Conservation (phyloP, 1,284 basidiomycete genomes). For the Boletellus sp. region DNA sequence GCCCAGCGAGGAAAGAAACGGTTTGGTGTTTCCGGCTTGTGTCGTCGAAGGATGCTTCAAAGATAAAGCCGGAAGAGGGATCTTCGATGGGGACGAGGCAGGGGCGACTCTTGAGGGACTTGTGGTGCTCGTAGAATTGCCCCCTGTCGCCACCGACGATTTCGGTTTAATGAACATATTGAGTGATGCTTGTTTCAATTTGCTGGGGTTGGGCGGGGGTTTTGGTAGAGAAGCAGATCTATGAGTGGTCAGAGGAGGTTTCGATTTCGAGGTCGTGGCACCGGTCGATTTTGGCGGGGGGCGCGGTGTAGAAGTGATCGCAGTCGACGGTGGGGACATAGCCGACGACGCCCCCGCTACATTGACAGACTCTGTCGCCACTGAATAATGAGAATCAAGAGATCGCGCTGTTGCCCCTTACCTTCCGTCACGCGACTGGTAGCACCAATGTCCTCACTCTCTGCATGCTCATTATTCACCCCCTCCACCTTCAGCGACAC, state of each 20-base stretch:
- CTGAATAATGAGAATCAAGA: not conserved
- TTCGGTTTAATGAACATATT: constrained; percentile 22
- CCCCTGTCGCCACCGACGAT: not conserved
- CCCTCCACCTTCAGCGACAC: constrained; percentile 25
- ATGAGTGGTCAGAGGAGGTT: not conserved
- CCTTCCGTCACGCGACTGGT: constrained; percentile 3
- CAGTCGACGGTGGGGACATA: constrained; percentile 1
- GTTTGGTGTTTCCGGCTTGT: constrained; percentile 5
- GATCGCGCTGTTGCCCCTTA: not conserved
- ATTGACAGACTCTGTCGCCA: constrained; percentile 7
- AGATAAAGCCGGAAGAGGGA: constrained; percentile 25
- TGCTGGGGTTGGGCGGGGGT: constrained; percentile 10
- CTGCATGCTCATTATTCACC: not conserved
- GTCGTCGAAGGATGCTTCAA: constrained; percentile 12
- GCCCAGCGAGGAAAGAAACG: constrained; percentile 2
- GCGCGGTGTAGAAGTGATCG: constrained; percentile 1
- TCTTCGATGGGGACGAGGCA: constrained; percentile 24
- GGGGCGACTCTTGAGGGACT: constrained; percentile 1
- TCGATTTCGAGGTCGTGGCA: constrained; percentile 5
- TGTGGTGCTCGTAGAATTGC: not conserved
- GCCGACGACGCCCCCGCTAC: not conserved
- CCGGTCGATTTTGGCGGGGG: constrained; percentile 2
- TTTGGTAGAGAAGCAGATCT: constrained; percentile 15
- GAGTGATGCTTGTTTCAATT: constrained; percentile 29
- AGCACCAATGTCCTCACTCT: not conserved